Percentiles rank a stretch among this genome's conserved stretches.
Conservation (phyloP, 192 early-diverging fungal species). For the Linderina pennispora region DNA sequence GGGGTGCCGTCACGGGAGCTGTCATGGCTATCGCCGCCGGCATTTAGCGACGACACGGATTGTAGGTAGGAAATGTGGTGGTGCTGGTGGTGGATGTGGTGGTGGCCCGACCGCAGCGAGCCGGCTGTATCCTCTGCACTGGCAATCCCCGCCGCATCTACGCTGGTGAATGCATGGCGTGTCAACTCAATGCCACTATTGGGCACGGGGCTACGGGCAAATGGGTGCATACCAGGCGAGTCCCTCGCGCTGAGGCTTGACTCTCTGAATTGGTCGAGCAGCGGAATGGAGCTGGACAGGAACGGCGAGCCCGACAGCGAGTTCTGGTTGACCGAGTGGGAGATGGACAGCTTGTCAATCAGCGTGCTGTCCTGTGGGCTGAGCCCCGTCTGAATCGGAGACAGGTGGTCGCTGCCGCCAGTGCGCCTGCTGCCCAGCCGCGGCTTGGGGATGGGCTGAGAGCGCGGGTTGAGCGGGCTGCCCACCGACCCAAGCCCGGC, state of each 20-base stretch:
- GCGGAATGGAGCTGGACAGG: constrained; percentile 36
- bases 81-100: constrained; percentile 16
- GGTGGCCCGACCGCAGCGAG: constrained; percentile 4
- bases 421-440: constrained; percentile 12
- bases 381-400: constrained; percentile 15
- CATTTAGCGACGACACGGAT: constrained; percentile 4
- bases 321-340: constrained; percentile 31
- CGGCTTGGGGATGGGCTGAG: constrained; percentile 41
- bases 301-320: constrained; percentile 38
- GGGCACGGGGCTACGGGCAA: constrained; percentile 24
- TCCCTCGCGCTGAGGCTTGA: constrained; percentile 14
- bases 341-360: constrained; percentile 39
- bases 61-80: too few species aligned
- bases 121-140: too few species aligned
- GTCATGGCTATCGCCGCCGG: constrained; percentile 1
- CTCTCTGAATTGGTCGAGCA: constrained; percentile 40
- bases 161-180: constrained; percentile 37
- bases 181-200: constrained; percentile 16
- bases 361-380: constrained; percentile 40
- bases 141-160: too few species aligned
- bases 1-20: constrained; percentile 22
- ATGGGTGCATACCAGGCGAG: constrained; percentile 31
- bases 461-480: constrained; percentile 11
- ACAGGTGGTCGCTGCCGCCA: constrained; percentile 7
- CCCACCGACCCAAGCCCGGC: too few species aligned